Percentiles rank a stretch among this genome's conserved stretches.
These are phyloP conservation scores for Discostella stelligeroides DNA, from an alignment of 108 stramenopile genomes.

Conservation along the genomic window DNA sequence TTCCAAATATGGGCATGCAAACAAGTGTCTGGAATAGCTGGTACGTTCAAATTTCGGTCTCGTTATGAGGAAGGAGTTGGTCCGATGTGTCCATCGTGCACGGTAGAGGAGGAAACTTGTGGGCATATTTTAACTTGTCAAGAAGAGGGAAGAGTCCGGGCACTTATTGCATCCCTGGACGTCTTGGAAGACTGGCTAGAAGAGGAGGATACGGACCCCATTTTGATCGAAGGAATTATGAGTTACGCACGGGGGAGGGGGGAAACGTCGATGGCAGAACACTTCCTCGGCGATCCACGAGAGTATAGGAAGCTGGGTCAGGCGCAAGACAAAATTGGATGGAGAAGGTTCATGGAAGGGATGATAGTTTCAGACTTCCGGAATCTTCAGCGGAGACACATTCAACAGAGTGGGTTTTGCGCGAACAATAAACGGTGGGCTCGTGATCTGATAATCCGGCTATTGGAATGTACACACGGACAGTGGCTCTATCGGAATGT, in stretches of 20 bases:
- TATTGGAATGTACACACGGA: not conserved
- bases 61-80: not conserved
- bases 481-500: conserved; percentile 4
- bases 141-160: not conserved
- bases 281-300: not conserved
- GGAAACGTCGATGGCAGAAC: not conserved
- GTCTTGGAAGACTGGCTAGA: not conserved
- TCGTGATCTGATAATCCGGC: not conserved
- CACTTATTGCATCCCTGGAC: not conserved
- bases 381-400: not conserved
- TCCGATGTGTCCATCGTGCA: not conserved
- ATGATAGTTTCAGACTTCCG: not conserved
- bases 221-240: not conserved
- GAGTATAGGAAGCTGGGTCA: not conserved
- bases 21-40: not conserved
- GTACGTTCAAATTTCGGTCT: not conserved
- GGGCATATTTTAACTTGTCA: not conserved
- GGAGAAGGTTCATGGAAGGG: too few species aligned
- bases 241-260: not conserved
- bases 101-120: not conserved
- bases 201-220: not conserved
- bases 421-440: not conserved
- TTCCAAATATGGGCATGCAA: conserved; percentile 5
- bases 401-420: not conserved
- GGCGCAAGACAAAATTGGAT: not conserved